A percentile compares a stretch with the other conserved stretches of the same genome.
phyloP scores from a whole-genome alignment of 2,329 filamentous ascomycete genomes.

The Neocatenulostroma microsporum region DNA sequence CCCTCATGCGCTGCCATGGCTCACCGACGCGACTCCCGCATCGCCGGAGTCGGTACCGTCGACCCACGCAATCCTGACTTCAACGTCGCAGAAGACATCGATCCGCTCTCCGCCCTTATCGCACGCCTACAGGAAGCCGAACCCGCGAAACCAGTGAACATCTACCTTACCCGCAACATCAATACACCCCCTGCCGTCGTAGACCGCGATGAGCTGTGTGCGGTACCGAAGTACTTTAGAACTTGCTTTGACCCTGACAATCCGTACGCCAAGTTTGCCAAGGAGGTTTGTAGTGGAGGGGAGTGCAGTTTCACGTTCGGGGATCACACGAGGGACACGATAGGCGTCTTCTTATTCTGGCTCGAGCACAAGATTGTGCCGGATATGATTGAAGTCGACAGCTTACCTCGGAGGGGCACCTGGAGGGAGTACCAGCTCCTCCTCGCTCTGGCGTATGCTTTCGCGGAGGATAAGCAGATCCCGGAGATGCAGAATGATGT shows the following conservation, averaged over 20 bases:
- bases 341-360: slow-evolving; percentile 1
- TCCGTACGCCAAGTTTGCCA: too few relatives aligned
- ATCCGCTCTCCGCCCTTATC: too few relatives aligned
- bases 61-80: too few relatives aligned
- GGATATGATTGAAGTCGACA: neutral
- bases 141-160: slow-evolving; percentile 1
- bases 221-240: slow-evolving; percentile 1
- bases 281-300: too few relatives aligned
- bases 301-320: too few relatives aligned
- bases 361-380: neutral
- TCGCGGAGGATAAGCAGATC: slow-evolving; percentile 3
- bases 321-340: neutral
- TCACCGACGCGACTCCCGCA: too few relatives aligned
- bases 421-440: neutral
- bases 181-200: neutral
- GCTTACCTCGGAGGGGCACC: neutral
- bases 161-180: neutral
- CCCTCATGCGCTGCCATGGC: too few relatives aligned
- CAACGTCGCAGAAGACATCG: too few relatives aligned
- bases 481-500: slow-evolving; percentile 3
- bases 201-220: neutral
- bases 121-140: neutral
- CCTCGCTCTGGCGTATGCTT: neutral
- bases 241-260: neutral
- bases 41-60: too few relatives aligned